Conservation (phyloP, 1,284 basidiomycete genomes). For the Taiwanofungus camphoratus region DNA sequence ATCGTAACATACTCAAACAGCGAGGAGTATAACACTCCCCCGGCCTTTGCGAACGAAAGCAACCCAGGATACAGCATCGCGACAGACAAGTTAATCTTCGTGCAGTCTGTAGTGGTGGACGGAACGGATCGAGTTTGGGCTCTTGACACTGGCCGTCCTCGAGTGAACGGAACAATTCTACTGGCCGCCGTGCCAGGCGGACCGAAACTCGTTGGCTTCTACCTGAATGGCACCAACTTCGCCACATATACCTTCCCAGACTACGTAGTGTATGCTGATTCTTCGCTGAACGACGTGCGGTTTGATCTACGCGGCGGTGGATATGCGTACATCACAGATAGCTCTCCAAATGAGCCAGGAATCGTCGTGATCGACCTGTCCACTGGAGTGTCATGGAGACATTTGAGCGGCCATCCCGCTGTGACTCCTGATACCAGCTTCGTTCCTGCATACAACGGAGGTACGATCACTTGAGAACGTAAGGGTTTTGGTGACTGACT, state of each 20-base stretch:
- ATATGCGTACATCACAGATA: constrained; percentile 28
- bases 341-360: constrained; percentile 18
- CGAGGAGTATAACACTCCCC: constrained; percentile 20
- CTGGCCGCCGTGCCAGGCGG: constrained; percentile 22
- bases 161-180: constrained; percentile 20
- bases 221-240: constrained; percentile 24
- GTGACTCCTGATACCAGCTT: constrained; percentile 18
- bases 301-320: constrained; percentile 26
- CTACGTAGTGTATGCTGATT: constrained; percentile 22
- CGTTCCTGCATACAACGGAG: constrained; percentile 23
- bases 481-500: not conserved
- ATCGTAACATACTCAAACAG: not conserved
- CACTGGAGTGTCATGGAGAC: constrained; percentile 28
- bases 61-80: constrained; percentile 18
- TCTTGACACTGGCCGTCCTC: constrained; percentile 24
- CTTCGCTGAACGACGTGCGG: constrained; percentile 27
- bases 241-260: constrained; percentile 24
- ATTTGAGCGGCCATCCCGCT: constrained; percentile 20
- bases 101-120: constrained; percentile 26
- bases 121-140: constrained; percentile 27
- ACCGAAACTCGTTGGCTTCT: constrained; percentile 28
- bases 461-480: constrained; percentile 1
- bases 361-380: constrained; percentile 26
- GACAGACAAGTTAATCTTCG: constrained; percentile 24
- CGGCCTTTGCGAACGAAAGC: constrained; percentile 14